phyloP scores from a whole-genome alignment of 1,284 basidiomycete genomes.

The Tetrapyrgos nigripes region DNA sequence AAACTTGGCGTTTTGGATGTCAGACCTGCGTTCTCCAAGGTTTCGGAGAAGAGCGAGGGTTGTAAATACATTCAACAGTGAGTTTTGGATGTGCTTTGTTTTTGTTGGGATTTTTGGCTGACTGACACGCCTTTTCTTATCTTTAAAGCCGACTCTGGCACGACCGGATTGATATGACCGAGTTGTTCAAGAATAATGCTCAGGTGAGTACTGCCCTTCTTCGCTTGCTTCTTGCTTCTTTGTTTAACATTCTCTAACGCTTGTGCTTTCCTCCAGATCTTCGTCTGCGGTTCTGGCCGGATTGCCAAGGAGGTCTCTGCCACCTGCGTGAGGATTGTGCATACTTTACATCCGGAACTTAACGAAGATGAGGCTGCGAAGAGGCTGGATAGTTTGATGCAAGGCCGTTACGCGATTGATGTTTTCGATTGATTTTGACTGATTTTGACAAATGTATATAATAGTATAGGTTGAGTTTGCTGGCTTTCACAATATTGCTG shows the following conservation, averaged over 20 bases:
- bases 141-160: slow-evolving; percentile 54
- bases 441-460: too few species aligned
- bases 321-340: slow-evolving; percentile 44
- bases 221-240: background rate
- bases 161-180: slow-evolving; percentile 44
- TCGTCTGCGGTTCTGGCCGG: slow-evolving; percentile 51
- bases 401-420: slow-evolving; percentile 50
- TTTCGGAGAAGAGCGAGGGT: slow-evolving; percentile 41
- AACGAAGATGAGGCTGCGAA: slow-evolving; percentile 34
- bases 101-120: too few species aligned
- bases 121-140: too few species aligned
- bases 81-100: too few species aligned
- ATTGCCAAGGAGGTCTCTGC: slow-evolving; percentile 46
- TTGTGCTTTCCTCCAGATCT: slow-evolving; percentile 43
- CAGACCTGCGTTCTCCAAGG: slow-evolving; percentile 54
- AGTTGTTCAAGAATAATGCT: slow-evolving; percentile 42
- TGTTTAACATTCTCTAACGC: background rate
- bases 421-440: slow-evolving; percentile 50
- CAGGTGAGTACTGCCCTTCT: slow-evolving; percentile 9
- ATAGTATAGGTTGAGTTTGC: too few species aligned
- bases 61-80: slow-evolving; percentile 59
- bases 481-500: too few species aligned
- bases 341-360: slow-evolving; percentile 28
- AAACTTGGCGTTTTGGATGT: slow-evolving; percentile 52
- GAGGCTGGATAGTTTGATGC: slow-evolving; percentile 40